Base-by-base conservation (phyloP, 2,329 filamentous ascomycete species). In the Epicoccum nigrum region DNA sequence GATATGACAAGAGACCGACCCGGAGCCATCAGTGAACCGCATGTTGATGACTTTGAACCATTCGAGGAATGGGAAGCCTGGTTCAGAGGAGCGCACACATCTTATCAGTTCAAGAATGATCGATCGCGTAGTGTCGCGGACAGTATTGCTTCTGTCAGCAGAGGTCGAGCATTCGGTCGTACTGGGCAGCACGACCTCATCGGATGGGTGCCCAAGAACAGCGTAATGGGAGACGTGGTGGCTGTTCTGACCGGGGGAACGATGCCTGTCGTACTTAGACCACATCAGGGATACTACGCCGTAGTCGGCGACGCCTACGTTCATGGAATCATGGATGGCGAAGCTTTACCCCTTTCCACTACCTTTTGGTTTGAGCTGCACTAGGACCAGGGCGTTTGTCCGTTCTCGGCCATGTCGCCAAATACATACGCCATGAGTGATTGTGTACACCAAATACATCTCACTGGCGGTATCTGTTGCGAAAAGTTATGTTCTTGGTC, bases 321-420 rank as follows among this genome's bases (percentile, higher is more conserved):
- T 8, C 47, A 45, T 34, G 47, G 47, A 13, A 28, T 51, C 17
- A 51, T 51, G 47, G 40, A 51, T 8, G 47, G 47, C 3, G 47
- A 52, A 15, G 49, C 47, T 8, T 2, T 51, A 8, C 8, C 9
- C 1, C 3, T 17, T 33, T 11, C 8, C 1, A 5, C 9, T 16
- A 6, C 19, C 8, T 16, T 40, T 3, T 45, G 30, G 7, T 16
- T 45, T 2, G 47, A 51, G 21, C 4, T 51, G 7, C 47, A 38
- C 8, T 45, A 28, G 8, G 4, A 8, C 5, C 21, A 23, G 21
- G 8, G 21, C 21, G n/a, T n/a, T n/a, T n/a, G n/a, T n/a, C n/a
- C n/a, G n/a, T 23, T 23, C 8, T 8, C 8, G 21, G 5, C 5
- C 21, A 23, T 8, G 8, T 23, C 21, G 21, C 8, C 21, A 23